Evolutionary conservation across 768 basidiomycete genomes (phyloP), one percentile per base, ranked within the genome.

Genomic region (Leucocoprinus leucothites): DNA sequence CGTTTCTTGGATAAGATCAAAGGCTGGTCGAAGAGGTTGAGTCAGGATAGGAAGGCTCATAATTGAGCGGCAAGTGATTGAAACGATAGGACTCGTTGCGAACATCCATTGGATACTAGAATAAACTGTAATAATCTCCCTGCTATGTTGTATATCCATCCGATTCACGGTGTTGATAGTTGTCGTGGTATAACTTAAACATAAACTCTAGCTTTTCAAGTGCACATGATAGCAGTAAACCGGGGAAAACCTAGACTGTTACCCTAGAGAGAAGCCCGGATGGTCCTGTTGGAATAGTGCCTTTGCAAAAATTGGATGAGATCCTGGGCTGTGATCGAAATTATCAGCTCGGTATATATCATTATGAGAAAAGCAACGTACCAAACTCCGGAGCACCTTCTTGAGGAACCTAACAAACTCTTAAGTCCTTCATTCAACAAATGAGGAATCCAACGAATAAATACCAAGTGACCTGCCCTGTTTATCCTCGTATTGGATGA

Each of bases 381-480:
- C 64, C 67, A 24, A 70, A 58, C 26, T 65, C 65, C 11, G 56
- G 43, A 3, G 76, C 74, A 31, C 64, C 64, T 58, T 79, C 74
- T 51, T 76, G 77, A 8, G 72, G 65, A 57, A 78, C 73, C 74
- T 78, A 19, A 5, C 40, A 9, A 28, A 38, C 4, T 6, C 5
- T 38, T n/a, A 38, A n/a, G 38, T n/a, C 16, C 9, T n/a, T n/a
- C 38, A n/a, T n/a, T n/a, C 38, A n/a, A 38, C 4, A 14, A 42
- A 34, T 1, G 16, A 25, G 14, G 38, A 47, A 47, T 19, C 5
- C 14, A 25, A 31, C 57, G 16, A 40, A 59, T 19, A 61, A 69
- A 41, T 49, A 80, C 77, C 59, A 81, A 64, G 69, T 80, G 79
- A 1, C 78, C 77, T 31, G 74, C 74, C 42, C 61, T 61, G 6